Conservation (phyloP, 202 grass and related monocot species). For the Panicum virgatum region DNA sequence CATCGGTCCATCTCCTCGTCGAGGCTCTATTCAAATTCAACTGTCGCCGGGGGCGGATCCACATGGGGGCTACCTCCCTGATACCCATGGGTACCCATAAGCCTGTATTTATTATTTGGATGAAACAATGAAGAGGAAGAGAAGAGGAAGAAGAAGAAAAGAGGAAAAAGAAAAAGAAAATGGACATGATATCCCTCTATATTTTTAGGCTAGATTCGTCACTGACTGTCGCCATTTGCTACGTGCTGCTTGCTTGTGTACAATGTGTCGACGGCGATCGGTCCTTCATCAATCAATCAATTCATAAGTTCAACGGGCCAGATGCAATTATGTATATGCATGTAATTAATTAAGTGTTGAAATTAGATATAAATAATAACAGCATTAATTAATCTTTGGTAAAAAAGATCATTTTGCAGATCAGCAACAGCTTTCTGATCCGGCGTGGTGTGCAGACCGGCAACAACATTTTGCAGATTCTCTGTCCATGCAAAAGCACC, state of each 20-base stretch:
- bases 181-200: no score
- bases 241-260: neutral
- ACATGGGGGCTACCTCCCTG: no score
- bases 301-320: neutral
- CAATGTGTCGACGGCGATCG: neutral
- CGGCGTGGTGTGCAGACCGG: neutral
- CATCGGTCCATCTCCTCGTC: neutral
- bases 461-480: conserved; percentile 3
- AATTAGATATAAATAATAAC: neutral
- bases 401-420: no score
- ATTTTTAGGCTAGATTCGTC: no score
- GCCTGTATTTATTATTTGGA: no score
- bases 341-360: neutral
- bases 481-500: neutral
- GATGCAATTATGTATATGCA: neutral
- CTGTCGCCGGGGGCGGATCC: no score
- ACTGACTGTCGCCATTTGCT: no score
- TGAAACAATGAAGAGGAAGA: no score
- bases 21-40: neutral
- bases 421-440: neutral
- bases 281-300: neutral
- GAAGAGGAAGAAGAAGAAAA: no score
- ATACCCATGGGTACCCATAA: no score
- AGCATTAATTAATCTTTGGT: neutral
- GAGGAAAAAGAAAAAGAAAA: no score